Conservation (phyloP, 345 rosid species). For the Psidium guajava region DNA sequence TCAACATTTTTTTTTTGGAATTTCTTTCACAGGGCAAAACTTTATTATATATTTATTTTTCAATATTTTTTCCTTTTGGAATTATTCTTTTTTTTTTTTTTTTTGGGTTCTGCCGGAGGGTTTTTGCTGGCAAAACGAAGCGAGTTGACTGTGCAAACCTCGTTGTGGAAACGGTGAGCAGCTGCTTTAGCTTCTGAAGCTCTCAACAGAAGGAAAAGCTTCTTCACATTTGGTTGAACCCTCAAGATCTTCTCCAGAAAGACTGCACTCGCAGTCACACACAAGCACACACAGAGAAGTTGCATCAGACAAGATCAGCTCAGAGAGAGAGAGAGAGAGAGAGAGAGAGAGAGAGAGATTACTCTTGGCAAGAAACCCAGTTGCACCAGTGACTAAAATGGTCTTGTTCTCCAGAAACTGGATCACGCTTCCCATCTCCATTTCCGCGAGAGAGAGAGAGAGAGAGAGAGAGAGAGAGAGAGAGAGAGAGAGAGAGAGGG, state of each 20-base stretch:
- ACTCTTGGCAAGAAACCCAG: constrained; percentile 66
- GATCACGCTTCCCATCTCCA: constrained; percentile 47
- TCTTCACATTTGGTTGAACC: constrained; percentile 76
- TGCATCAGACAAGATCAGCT: background rate
- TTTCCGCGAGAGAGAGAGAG: constrained; percentile 7
- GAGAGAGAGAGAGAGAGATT: background rate
- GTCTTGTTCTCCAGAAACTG: constrained; percentile 46
- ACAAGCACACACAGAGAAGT: background rate
- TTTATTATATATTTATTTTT: background rate
- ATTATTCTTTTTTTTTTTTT: background rate
- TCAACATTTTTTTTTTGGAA: background rate
- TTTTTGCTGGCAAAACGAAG: background rate
- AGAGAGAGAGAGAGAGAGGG: background rate
- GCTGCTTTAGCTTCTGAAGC: constrained; percentile 65
- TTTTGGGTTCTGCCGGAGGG: background rate
- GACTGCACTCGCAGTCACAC: constrained; percentile 22
- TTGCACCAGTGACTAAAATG: constrained; percentile 47
- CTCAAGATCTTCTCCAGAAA: constrained; percentile 74
- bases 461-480: background rate
- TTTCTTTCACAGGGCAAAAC: too few relatives aligned
- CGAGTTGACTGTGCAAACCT: constrained; percentile 25
- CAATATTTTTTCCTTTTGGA: background rate
- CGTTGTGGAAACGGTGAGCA: constrained; percentile 44
- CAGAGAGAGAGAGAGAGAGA: background rate
- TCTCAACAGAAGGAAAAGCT: constrained; percentile 63